A percentile compares a stretch with the other conserved stretches of the same genome.
Conservation (phyloP, 2,329 filamentous ascomycete species). For the Pseudocercospora cruenta region DNA sequence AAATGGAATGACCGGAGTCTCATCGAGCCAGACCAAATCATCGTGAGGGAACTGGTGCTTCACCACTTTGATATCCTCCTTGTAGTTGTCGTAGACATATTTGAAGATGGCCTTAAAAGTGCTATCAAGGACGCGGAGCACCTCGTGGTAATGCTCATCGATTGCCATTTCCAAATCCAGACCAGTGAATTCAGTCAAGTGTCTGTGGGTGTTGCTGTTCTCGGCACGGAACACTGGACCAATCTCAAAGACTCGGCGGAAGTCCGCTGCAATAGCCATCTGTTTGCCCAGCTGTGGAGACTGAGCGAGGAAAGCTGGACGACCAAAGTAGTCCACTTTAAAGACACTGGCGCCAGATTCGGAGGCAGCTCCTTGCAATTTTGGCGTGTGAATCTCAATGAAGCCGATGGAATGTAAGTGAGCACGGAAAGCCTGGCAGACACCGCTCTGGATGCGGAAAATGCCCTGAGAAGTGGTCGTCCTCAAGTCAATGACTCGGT, state of each 20-base stretch:
- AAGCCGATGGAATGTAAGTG: slow-evolving; percentile 77
- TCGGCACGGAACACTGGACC: slow-evolving; percentile 91
- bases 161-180: slow-evolving; percentile 93
- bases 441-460: slow-evolving; percentile 81
- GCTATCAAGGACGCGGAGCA: slow-evolving; percentile 74
- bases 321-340: slow-evolving; percentile 87
- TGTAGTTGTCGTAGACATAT: slow-evolving; percentile 69
- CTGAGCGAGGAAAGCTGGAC: slow-evolving; percentile 85
- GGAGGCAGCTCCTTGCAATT: slow-evolving; percentile 85
- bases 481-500: slow-evolving; percentile 81
- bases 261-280: slow-evolving; percentile 87
- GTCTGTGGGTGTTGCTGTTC: slow-evolving; percentile 92
- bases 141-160: slow-evolving; percentile 86
- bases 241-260: slow-evolving; percentile 86
- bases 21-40: slow-evolving; percentile 82
- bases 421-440: slow-evolving; percentile 77
- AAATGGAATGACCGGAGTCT: slow-evolving; percentile 83
- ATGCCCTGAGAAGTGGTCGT: slow-evolving; percentile 86
- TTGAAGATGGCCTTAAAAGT: slow-evolving; percentile 80
- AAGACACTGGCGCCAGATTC: slow-evolving; percentile 92
- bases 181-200: slow-evolving; percentile 92
- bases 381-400: slow-evolving; percentile 92
- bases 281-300: slow-evolving; percentile 92
- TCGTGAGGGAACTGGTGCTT: slow-evolving; percentile 84
- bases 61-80: slow-evolving; percentile 74